Percentiles rank a stretch among this genome's conserved stretches.
phyloP scores from a whole-genome alignment of 2,329 filamentous ascomycete species.

The Fusarium subtropicale region DNA sequence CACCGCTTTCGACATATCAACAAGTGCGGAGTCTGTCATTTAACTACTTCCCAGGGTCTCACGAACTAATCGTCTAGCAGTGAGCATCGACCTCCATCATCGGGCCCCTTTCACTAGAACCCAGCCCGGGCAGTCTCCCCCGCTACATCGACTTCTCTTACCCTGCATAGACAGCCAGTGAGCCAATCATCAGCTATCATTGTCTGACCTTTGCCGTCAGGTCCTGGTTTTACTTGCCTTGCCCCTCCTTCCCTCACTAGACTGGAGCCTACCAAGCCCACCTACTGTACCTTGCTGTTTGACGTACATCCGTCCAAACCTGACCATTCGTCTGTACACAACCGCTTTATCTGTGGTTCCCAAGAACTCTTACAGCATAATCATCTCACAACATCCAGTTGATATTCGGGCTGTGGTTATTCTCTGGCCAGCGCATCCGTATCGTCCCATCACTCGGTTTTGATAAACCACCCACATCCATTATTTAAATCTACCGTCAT shows the following conservation, averaged over 20 bases:
- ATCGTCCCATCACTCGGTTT: background rate
- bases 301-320: constrained; percentile 20
- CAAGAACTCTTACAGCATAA: constrained; percentile 22
- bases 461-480: constrained; percentile 12
- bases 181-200: constrained; percentile 26
- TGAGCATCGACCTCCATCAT: constrained; percentile 10
- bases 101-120: constrained; percentile 18
- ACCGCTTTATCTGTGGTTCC: constrained; percentile 12
- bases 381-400: constrained; percentile 9
- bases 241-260: constrained; percentile 43
- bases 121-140: constrained; percentile 14
- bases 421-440: background rate
- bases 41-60: constrained; percentile 21
- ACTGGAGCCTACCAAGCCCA: constrained; percentile 16
- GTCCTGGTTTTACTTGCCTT: constrained; percentile 28
- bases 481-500: constrained; percentile 11
- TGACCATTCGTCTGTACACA: constrained; percentile 19
- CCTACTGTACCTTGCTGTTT: constrained; percentile 14
- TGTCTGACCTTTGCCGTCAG: constrained; percentile 8
- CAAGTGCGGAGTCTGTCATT: constrained; percentile 13
- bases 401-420: constrained; percentile 15
- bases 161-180: constrained; percentile 9
- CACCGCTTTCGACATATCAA: constrained; percentile 24
- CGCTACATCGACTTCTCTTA: constrained; percentile 24
- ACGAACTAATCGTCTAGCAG: constrained; percentile 15